These are phyloP conservation scores for Cryptosporidium andersoni DNA, from an alignment of 169 alveolate species.

Conservation along the genomic window DNA sequence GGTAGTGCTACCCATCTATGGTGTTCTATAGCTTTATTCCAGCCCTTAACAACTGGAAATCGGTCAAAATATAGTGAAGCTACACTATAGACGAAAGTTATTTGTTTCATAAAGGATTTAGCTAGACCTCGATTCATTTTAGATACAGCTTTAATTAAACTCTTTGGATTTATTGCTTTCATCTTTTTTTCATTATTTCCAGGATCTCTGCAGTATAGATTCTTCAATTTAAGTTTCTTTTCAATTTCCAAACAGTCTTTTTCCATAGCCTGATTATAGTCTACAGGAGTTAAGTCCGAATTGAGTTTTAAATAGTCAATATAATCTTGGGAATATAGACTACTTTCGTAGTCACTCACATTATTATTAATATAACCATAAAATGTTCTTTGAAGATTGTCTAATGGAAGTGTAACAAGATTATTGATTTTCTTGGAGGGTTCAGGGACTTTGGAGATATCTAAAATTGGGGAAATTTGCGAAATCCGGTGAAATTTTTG, in stretches of 20 bases:
- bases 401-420: too few relatives aligned
- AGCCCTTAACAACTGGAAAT: slow-evolving; percentile 55
- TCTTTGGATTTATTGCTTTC: slow-evolving; percentile 37
- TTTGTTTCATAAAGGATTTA: slow-evolving; percentile 45
- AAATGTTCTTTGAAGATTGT: background rate
- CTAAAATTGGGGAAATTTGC: too few relatives aligned
- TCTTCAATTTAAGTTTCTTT: slow-evolving; percentile 30
- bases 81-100: slow-evolving; percentile 16
- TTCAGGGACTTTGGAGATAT: too few relatives aligned
- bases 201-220: slow-evolving; percentile 18
- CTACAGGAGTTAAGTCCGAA: background rate
- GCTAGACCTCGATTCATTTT: slow-evolving; percentile 27
- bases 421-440: too few relatives aligned
- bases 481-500: too few relatives aligned
- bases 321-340: slow-evolving; percentile 16
- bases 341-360: slow-evolving; percentile 36
- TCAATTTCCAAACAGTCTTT: slow-evolving; percentile 43
- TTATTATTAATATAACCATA: slow-evolving; percentile 28
- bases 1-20: slow-evolving; percentile 71
- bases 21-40: slow-evolving; percentile 67
- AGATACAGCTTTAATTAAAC: slow-evolving; percentile 23
- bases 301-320: slow-evolving; percentile 15
- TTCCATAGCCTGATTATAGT: slow-evolving; percentile 10
- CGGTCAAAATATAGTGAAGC: slow-evolving; percentile 28
- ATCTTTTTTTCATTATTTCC: background rate